Evolutionary conservation across 345 rosid species (phyloP), one percentile per base, ranked within the genome.

Genomic region (Gossypium turneri): DNA sequence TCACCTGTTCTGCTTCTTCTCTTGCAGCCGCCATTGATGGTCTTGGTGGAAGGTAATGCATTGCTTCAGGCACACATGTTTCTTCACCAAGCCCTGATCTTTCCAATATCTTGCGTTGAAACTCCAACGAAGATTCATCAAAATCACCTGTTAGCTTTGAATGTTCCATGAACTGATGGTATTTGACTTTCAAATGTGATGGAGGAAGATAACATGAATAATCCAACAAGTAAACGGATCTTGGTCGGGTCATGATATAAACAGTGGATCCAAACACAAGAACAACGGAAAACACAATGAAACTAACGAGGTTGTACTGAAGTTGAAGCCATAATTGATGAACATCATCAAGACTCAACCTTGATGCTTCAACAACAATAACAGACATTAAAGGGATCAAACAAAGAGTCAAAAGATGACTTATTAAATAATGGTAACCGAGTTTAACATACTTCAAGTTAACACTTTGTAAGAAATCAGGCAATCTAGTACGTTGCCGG

Each of bases 41-140:
- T 44, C 86, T 69, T 0, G 97, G 97, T 1, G 98, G 98, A n/a
- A 92, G 71, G 61, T 55, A 78, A 75, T 88, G 97, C 82, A 94
- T 82, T 27, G 94, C 90, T 74, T 92, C 90, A 12, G 98, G 98
- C 44, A 82, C 91, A 60, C 84, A 86, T 2, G 98, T 94, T 77
- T 94, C 98, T 50, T 94, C 97, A 2, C 98, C 98, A 3, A 94
- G 89, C 27, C 98, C 97, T 2, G 97, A 90, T 59, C 95, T 80
- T 63, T 90, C 93, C 15, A 92, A 59, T 61, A 94, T 94, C 90
- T 86, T 94, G 66, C 90, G 75, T 77, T 92, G 98, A 76, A 94
- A 94, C 79, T 88, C 92, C 78, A 94, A 78, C 1, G 98, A 88
- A 0, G 98, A 92, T 8, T 91, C 94, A n/a, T 91, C 88, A 69